Conservation (phyloP, 1,284 basidiomycete species). For the Ustilago cynodontis region DNA sequence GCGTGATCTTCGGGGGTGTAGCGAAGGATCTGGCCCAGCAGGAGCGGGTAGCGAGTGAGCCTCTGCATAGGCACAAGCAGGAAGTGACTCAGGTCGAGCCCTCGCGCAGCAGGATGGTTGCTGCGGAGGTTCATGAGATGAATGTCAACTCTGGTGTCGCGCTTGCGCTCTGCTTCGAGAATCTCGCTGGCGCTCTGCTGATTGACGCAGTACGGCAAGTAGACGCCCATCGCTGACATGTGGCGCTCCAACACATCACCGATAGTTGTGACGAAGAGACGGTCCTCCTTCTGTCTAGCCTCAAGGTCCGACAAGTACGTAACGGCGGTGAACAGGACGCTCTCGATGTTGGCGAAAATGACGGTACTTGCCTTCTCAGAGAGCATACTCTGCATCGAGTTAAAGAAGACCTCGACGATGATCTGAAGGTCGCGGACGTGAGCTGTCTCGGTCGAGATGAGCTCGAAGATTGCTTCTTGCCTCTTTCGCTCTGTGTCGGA, state of each 20-base stretch:
- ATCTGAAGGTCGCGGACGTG: slow-evolving; percentile 94
- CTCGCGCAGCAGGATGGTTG: slow-evolving; percentile 80
- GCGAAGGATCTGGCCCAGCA: slow-evolving; percentile 91
- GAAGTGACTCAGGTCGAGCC: slow-evolving; percentile 89
- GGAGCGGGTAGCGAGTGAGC: slow-evolving; percentile 91
- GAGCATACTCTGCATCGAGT: slow-evolving; percentile 78
- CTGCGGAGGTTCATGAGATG: slow-evolving; percentile 82
- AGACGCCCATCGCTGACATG: slow-evolving; percentile 81
- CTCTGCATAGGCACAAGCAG: slow-evolving; percentile 94
- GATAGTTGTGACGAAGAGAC: slow-evolving; percentile 88
- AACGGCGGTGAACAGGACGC: slow-evolving; percentile 69
- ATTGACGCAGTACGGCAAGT: slow-evolving; percentile 92
- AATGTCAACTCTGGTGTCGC: slow-evolving; percentile 77
- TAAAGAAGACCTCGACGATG: slow-evolving; percentile 78
- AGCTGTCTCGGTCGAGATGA: slow-evolving; percentile 97
- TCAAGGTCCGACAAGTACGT: slow-evolving; percentile 77
- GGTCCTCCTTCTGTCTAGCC: slow-evolving; percentile 86
- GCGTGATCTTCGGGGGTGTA: slow-evolving; percentile 90
- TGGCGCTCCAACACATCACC: slow-evolving; percentile 85
- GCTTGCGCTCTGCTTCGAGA: slow-evolving; percentile 80
- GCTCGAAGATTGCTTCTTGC: slow-evolving; percentile 99
- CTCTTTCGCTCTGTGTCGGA: slow-evolving; percentile 93
- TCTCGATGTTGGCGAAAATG: slow-evolving; percentile 93
- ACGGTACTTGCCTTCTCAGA: slow-evolving; percentile 82
- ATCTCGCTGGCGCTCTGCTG: slow-evolving; percentile 84